A percentile compares a stretch with the other conserved stretches of the same genome.
Evolutionary conservation across 140 eudicot genomes (phyloP).

Genomic region (Flaveria floridana): DNA sequence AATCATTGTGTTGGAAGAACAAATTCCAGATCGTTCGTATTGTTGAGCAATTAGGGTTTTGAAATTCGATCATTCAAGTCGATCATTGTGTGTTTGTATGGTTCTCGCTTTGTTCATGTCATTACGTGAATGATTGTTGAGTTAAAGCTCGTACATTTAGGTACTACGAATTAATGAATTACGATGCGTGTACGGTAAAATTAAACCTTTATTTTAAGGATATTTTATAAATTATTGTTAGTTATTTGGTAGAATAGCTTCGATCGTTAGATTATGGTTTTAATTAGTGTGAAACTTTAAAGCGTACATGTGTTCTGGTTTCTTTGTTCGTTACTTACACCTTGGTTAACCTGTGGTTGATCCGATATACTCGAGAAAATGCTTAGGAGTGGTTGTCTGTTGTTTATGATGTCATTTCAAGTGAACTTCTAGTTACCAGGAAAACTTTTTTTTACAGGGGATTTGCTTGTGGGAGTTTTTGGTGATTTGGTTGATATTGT

Average conservation of each 20-base stretch:
- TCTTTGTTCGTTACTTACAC: not conserved
- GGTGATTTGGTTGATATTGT: constrained; percentile 19
- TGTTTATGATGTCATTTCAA: not conserved
- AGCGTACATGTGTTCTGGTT: not conserved
- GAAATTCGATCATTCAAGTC: not conserved
- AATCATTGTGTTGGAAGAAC: not conserved
- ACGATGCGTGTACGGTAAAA: not conserved
- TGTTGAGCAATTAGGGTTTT: constrained; percentile 9
- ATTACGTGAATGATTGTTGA: not conserved
- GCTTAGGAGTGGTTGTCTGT: not conserved
- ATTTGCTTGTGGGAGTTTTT: constrained; percentile 15
- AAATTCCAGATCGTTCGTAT: not conserved
- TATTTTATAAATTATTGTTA: not conserved
- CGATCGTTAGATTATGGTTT: not conserved
- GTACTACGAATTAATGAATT: not conserved
- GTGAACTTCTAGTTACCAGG: not conserved
- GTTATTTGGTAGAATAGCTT: not conserved
- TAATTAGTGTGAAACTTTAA: not conserved
- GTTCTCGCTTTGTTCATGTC: not conserved
- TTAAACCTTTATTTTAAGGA: not conserved
- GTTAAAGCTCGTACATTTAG: not conserved
- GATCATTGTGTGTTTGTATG: constrained; percentile 6
- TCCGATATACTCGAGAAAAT: too few species aligned
- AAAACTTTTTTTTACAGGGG: not conserved
- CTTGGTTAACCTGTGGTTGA: not conserved